phyloP scores from a whole-genome alignment of 2,329 filamentous ascomycete genomes.

The Fusarium algeriense region DNA sequence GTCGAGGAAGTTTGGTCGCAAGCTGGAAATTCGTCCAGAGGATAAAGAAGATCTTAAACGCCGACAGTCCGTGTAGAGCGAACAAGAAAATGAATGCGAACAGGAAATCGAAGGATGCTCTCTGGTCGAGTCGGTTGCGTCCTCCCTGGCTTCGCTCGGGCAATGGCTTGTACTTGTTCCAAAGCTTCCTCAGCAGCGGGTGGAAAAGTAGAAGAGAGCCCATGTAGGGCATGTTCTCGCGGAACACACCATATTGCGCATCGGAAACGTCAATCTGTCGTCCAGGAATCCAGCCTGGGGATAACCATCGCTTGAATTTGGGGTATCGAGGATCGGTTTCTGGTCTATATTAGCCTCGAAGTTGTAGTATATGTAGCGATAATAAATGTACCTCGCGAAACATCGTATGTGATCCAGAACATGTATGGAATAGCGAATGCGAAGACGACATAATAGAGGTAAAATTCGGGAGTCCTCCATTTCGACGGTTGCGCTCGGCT shows the following conservation, averaged over 20 bases:
- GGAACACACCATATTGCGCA: conserved; percentile 86
- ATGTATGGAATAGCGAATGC: conserved; percentile 79
- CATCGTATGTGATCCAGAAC: conserved; percentile 89
- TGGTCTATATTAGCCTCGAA: conserved; percentile 53
- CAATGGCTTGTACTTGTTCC: conserved; percentile 68
- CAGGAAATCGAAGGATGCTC: conserved; percentile 82
- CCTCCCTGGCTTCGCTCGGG: conserved; percentile 55
- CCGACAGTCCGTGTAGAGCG: conserved; percentile 86
- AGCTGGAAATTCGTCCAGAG: conserved; percentile 85
- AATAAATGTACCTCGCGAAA: conserved; percentile 77
- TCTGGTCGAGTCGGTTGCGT: conserved; percentile 72
- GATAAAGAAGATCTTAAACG: conserved; percentile 84
- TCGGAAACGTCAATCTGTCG: conserved; percentile 95
- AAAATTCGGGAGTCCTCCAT: conserved; percentile 92
- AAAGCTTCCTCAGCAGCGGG: conserved; percentile 79
- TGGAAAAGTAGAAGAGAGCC: conserved; percentile 79
- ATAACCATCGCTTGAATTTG: conserved; percentile 78
- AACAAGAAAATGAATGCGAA: conserved; percentile 86
- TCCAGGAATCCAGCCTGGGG: conserved; percentile 90
- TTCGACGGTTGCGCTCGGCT: conserved; percentile 69
- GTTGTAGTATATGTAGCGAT: neutral
- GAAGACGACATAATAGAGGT: conserved; percentile 80
- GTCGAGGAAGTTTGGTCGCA: conserved; percentile 76
- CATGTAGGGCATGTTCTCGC: conserved; percentile 87
- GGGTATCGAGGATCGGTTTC: conserved; percentile 84